A percentile compares a stretch with the other conserved stretches of the same genome.
phyloP scores from a whole-genome alignment of 768 basidiomycete species.

The Lenzites betulinus region DNA sequence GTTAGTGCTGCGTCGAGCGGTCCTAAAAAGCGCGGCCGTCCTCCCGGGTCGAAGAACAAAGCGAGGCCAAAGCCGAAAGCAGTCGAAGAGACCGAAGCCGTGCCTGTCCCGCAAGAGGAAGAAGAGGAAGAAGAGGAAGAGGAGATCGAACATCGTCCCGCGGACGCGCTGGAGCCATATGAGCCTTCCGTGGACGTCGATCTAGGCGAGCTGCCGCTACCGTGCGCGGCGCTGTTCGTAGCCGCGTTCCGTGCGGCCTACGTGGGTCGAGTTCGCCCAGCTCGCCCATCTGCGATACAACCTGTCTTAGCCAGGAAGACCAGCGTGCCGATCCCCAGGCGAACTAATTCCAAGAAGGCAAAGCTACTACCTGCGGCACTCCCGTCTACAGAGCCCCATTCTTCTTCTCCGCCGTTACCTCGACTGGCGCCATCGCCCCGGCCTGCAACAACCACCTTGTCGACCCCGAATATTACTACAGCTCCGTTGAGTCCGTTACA shows the following conservation, averaged over 20 bases:
- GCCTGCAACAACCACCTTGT: too few species aligned
- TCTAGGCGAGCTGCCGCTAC: not conserved
- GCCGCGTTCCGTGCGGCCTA: not conserved
- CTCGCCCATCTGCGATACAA: not conserved
- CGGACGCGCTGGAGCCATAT: conserved; percentile 5
- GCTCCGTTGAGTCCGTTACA: too few species aligned
- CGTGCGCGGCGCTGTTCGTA: not conserved
- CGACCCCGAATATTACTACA: too few species aligned
- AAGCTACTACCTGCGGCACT: too few species aligned
- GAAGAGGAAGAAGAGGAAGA: not conserved
- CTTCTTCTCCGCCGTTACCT: too few species aligned
- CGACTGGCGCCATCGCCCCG: too few species aligned
- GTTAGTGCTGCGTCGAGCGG: not conserved
- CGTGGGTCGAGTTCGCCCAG: not conserved
- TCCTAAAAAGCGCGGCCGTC: conserved; percentile 9
- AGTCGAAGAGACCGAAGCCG: too few species aligned
- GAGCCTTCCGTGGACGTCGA: not conserved
- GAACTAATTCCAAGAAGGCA: too few species aligned
- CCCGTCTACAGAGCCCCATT: too few species aligned
- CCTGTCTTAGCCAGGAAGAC: too few species aligned
- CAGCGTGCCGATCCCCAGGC: too few species aligned
- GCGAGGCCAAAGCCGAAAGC: not conserved
- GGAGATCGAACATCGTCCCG: not conserved
- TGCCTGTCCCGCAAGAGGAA: too few species aligned
- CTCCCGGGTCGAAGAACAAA: not conserved